Conservation (phyloP, 345 rosid genomes). For the Carallia pectinifolia region DNA sequence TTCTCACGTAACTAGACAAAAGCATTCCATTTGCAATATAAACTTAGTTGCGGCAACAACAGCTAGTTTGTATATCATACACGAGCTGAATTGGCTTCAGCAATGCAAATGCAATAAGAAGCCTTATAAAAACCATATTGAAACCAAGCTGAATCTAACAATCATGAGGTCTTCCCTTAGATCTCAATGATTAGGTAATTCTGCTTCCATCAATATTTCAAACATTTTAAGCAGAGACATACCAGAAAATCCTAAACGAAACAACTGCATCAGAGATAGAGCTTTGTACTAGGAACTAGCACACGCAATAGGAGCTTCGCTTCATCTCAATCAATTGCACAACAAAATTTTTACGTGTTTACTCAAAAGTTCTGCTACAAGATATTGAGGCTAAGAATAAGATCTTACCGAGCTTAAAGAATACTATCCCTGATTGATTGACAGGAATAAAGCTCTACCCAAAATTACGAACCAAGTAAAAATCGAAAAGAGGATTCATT, state of each 20-base stretch:
- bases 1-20: constrained; percentile 41
- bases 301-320: background rate
- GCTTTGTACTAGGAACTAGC: background rate
- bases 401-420: background rate
- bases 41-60: constrained; percentile 22
- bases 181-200: background rate
- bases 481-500: background rate
- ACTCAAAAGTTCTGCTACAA: background rate
- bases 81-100: constrained; percentile 6
- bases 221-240: background rate
- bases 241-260: background rate
- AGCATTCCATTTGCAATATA: constrained; percentile 34
- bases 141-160: background rate
- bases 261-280: background rate
- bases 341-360: background rate
- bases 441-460: background rate
- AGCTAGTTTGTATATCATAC: constrained; percentile 13
- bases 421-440: background rate
- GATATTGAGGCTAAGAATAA: background rate
- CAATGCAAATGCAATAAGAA: constrained; percentile 10
- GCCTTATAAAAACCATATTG: background rate
- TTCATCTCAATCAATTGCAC: background rate
- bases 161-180: background rate
- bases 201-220: background rate
- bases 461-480: background rate